Evolutionary conservation across 1,284 basidiomycete species (phyloP).

Genomic region (Puccinia polysora): DNA sequence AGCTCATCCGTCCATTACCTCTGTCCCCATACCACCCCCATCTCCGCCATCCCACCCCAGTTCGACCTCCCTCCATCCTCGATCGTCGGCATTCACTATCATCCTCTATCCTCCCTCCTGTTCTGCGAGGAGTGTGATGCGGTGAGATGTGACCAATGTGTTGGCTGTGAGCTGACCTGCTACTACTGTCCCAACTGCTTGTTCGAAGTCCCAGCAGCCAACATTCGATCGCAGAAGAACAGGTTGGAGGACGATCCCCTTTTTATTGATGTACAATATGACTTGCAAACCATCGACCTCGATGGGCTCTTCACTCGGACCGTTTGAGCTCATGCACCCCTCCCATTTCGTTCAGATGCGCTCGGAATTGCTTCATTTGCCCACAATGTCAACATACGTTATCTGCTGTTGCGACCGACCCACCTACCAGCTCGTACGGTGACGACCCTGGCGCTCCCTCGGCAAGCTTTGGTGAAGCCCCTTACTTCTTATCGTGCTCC

Average conservation of each 20-base stretch:
- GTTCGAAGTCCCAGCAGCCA: constrained; percentile 96
- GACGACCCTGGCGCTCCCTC: constrained; percentile 54
- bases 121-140: constrained; percentile 99
- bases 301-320: neutral
- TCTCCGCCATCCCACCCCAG: constrained; percentile 31
- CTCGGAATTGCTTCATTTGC: constrained; percentile 93
- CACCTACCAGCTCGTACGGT: constrained; percentile 60
- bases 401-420: constrained; percentile 79
- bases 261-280: neutral
- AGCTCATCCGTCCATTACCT: constrained; percentile 37
- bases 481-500: constrained; percentile 84
- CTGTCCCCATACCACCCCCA: constrained; percentile 41
- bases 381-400: constrained; percentile 85
- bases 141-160: constrained; percentile 84
- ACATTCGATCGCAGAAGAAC: constrained; percentile 91
- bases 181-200: constrained; percentile 98
- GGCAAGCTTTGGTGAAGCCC: constrained; percentile 65
- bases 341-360: constrained; percentile 64
- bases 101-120: constrained; percentile 76
- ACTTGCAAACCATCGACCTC: neutral
- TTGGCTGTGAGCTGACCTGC: constrained; percentile 83
- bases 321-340: neutral
- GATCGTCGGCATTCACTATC: constrained; percentile 57
- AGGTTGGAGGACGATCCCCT: constrained; percentile 57
- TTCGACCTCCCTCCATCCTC: constrained; percentile 1